A percentile compares a stretch with the other conserved stretches of the same genome.
These are phyloP conservation scores for Diaporthe citrichinensis DNA, from an alignment of 2,329 filamentous ascomycete species.

Conservation along the genomic window DNA sequence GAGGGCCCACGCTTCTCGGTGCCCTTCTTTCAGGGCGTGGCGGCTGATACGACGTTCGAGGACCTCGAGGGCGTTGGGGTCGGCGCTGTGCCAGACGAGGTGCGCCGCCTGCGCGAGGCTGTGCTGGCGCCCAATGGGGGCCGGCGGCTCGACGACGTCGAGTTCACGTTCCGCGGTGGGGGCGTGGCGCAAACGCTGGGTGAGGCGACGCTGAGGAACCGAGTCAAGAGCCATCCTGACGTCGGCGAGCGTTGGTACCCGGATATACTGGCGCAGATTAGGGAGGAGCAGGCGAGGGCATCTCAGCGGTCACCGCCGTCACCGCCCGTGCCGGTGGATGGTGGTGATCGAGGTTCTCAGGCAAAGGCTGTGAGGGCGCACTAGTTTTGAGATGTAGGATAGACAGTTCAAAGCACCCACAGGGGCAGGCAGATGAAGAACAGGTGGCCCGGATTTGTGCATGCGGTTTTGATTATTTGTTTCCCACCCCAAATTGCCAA, in stretches of 20 bases:
- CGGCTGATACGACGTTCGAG: conserved; percentile 84
- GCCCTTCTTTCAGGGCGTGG: conserved; percentile 91
- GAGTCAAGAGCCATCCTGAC: conserved; percentile 89
- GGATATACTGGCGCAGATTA: conserved; percentile 70
- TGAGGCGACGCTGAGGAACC: conserved; percentile 87
- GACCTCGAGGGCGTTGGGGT: conserved; percentile 76
- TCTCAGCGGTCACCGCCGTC: conserved; percentile 43
- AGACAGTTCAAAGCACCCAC: not conserved
- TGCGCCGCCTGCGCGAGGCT: conserved; percentile 72
- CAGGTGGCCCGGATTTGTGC: conserved; percentile 6
- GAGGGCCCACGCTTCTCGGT: conserved; percentile 82
- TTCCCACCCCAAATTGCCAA: conserved; percentile 25
- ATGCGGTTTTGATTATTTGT: conserved; percentile 21
- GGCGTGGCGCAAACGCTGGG: conserved; percentile 77
- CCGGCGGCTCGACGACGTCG: conserved; percentile 77
- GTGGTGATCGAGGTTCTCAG: conserved; percentile 42
- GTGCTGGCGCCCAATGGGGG: conserved; percentile 71
- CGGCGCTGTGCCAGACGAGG: conserved; percentile 71
- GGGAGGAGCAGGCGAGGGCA: conserved; percentile 67
- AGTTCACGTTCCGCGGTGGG: conserved; percentile 86
- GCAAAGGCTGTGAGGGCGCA: conserved; percentile 56
- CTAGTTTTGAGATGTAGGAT: conserved; percentile 43
- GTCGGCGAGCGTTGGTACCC: conserved; percentile 88
- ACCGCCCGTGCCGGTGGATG: conserved; percentile 41
- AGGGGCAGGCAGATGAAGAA: not conserved